Base-by-base conservation (phyloP, 331 rosid species). In the Cydonia oblonga region DNA sequence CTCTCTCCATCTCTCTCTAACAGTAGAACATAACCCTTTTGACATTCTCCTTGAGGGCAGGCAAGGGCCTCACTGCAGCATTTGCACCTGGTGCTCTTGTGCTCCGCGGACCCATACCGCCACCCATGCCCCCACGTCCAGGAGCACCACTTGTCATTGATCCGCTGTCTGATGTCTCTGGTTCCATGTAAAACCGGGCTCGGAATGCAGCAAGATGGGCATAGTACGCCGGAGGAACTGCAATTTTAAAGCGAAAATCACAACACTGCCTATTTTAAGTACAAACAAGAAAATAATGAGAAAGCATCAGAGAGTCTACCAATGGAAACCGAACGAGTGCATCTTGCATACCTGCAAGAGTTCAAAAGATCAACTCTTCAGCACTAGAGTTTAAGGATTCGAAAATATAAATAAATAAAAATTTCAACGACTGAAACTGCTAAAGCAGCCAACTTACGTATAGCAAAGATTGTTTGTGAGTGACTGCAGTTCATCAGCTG, bases 161-260 rank as follows among this genome's bases (percentile, higher is more conserved):
- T 0, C 93, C 99, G 12, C 93, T 89, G 3, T 95, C 99, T 0
- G 96, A 90, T 2, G 93, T 86, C 58, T 90, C 96, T 0, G 99
- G 99, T 64, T 95, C 99, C 99, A 90, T 86, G 6, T 95, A 95
- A 73, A 91, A 95, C 4, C 99, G 88, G 42, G 97, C 99, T 2
- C 97, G 83, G 57, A 95, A 91, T 0, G 99, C 99, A 28, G 99
- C 99, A 60, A 95, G 79, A 69, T 95, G 99, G 0, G 99, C 99
- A 35, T 95, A 95, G 52, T 91, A 95, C 0, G 97, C 99, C 1
- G 99, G 99, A 8, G 99, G 99, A 61, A 95, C 97, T 91, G 96
- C 75, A 75, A 71, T 63, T 46, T 70, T 7, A 3, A 66, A 64
- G 19, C n/a, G 0, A 35, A 3, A 2, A 38, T 65, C 60, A 56